Evolutionary conservation across 1,139 yeast species (phyloP).

Genomic region (Pneumocystis sp.): DNA sequence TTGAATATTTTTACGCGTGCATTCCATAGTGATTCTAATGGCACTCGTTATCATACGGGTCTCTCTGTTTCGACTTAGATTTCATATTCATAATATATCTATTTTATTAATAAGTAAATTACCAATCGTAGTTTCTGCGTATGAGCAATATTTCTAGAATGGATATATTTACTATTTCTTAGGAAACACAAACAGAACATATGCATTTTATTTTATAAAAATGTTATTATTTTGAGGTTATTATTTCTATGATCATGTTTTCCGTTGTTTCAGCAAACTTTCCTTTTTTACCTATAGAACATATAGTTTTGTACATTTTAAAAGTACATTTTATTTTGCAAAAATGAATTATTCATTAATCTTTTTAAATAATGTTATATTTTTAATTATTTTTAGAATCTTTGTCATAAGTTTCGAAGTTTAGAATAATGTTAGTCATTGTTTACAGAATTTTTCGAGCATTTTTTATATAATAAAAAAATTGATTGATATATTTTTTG

Average conservation of each 20-base stretch:
- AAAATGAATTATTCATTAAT: no score
- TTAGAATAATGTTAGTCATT: no score
- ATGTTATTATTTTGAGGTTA: neutral
- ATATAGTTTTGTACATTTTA: neutral
- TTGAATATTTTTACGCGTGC: neutral
- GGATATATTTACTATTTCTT: neutral
- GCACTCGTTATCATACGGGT: neutral
- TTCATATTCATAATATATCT: neutral
- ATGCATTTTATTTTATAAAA: neutral
- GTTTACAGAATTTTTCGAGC: no score
- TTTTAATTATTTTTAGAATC: no score
- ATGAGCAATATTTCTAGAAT: neutral
- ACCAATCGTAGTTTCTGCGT: neutral
- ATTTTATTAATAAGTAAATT: neutral
- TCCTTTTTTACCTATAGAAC: no score
- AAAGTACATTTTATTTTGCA: no score
- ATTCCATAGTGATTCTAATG: neutral
- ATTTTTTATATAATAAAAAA: no score
- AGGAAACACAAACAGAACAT: neutral
- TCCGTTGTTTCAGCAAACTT: neutral
- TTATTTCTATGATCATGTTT: neutral
- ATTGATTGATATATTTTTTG: no score
- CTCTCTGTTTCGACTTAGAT: neutral
- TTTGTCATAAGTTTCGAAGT: no score
- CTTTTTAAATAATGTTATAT: neutral